Conservation (phyloP, 179 eudicot species). For the Actinidia arguta region DNA sequence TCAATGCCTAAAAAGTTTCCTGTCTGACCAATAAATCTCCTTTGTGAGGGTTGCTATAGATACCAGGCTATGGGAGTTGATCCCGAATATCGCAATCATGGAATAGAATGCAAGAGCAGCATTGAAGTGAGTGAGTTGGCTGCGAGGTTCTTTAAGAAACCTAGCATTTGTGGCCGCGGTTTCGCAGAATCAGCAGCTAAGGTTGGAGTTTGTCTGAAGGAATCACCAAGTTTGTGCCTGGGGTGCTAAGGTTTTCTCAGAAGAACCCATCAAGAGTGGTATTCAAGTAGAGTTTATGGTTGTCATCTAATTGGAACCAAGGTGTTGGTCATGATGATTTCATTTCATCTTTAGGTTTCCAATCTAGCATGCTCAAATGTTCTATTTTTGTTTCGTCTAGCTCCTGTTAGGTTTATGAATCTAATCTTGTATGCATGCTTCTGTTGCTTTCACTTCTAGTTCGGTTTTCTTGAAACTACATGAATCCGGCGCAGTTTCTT, state of each 20-base stretch:
- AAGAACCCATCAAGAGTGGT: neutral
- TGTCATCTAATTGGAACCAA: neutral
- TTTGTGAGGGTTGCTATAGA: neutral
- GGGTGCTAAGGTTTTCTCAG: neutral
- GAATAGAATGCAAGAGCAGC: slow-evolving; percentile 3
- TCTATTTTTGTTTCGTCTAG: no score
- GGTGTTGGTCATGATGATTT: neutral
- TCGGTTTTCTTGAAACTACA: no score
- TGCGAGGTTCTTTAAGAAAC: neutral
- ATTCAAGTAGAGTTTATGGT: neutral
- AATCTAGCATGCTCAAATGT: no score
- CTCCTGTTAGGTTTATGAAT: no score
- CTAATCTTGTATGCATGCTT: no score
- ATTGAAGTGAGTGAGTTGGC: neutral
- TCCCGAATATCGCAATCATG: fast-evolving
- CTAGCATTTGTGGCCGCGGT: neutral
- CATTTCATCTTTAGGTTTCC: no score
- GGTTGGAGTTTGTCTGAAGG: neutral
- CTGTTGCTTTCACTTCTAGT: no score
- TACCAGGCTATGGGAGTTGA: neutral
- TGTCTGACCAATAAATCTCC: neutral
- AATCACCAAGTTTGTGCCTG: neutral
- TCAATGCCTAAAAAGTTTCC: neutral
- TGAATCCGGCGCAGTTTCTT: no score
- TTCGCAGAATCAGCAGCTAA: neutral